Evolutionary conservation across 805 yeast genomes (phyloP).

Genomic region (Groenewaldozyma tartarivorans): DNA sequence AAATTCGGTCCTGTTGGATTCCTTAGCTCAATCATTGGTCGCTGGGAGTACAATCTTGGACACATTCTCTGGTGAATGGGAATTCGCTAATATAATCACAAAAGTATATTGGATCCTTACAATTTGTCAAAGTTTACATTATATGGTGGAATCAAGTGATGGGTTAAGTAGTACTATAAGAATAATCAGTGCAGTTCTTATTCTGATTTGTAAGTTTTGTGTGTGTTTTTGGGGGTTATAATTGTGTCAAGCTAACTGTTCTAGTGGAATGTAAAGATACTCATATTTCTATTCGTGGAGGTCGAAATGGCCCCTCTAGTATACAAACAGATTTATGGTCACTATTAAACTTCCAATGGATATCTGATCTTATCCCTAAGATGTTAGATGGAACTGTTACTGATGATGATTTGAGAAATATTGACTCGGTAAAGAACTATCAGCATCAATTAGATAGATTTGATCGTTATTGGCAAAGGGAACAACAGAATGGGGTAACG

Average conservation of each 20-base stretch:
- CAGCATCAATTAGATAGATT: constrained; percentile 1
- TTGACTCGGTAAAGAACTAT: not conserved
- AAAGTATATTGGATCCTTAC: too few species aligned
- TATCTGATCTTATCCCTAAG: not conserved
- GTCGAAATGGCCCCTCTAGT: not conserved
- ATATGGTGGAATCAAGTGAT: too few species aligned
- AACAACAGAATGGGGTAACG: not conserved
- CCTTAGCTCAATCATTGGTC: too few species aligned
- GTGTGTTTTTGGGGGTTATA: not conserved
- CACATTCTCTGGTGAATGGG: too few species aligned
- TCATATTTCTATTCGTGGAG: not conserved
- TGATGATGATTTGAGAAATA: not conserved
- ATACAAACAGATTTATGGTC: not conserved
- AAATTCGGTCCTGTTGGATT: too few species aligned
- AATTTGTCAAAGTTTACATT: too few species aligned
- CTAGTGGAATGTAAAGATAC: not conserved
- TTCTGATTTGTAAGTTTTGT: too few species aligned
- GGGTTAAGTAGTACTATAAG: too few species aligned
- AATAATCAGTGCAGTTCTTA: too few species aligned
- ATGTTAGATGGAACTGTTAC: not conserved
- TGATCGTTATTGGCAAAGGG: not conserved
- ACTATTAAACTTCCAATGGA: constrained; percentile 1
- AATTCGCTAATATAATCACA: too few species aligned
- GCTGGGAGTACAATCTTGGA: too few species aligned
- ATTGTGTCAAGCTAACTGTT: not conserved